Conservation (phyloP, 108 stramenopile species). For the Cyclotella distinguenda region DNA sequence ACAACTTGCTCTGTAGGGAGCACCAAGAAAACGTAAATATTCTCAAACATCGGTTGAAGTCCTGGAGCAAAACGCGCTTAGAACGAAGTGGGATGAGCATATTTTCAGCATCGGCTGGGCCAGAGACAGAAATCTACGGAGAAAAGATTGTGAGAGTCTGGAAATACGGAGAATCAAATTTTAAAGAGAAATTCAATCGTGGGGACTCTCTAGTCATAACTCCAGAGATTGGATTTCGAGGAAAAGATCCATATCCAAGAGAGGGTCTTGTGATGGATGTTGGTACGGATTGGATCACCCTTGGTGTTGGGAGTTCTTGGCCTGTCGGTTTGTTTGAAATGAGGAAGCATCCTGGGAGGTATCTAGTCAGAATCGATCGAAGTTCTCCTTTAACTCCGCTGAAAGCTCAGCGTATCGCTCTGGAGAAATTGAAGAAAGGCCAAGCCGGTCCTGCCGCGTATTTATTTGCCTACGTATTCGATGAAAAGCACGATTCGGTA, state of each 20-base stretch:
- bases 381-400: slow-evolving; percentile 48
- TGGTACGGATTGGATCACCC: slow-evolving; percentile 47
- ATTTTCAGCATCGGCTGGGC: slow-evolving; percentile 53
- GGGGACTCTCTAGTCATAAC: slow-evolving; percentile 65
- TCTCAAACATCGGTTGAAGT: slow-evolving; percentile 36
- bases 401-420: slow-evolving; percentile 49
- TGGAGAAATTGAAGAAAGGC: slow-evolving; percentile 48
- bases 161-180: neutral
- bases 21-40: slow-evolving; percentile 35
- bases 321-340: slow-evolving; percentile 66
- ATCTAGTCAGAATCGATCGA: slow-evolving; percentile 61
- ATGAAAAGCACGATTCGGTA: neutral
- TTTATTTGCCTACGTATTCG: slow-evolving; percentile 28
- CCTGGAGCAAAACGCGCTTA: slow-evolving; percentile 43
- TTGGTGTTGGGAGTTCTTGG: slow-evolving; percentile 60
- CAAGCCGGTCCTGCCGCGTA: slow-evolving; percentile 43
- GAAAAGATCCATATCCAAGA: slow-evolving; percentile 40
- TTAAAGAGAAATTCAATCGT: slow-evolving; percentile 47
- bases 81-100: slow-evolving; percentile 54
- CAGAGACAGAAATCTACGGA: slow-evolving; percentile 67
- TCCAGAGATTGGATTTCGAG: slow-evolving; percentile 26
- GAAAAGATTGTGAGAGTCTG: slow-evolving; percentile 67
- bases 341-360: slow-evolving; percentile 47
- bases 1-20: slow-evolving; percentile 44
- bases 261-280: slow-evolving; percentile 68